These are phyloP conservation scores for Gossypium gossypioides DNA, from an alignment of 441 rosid genomes.

Conservation along the genomic window DNA sequence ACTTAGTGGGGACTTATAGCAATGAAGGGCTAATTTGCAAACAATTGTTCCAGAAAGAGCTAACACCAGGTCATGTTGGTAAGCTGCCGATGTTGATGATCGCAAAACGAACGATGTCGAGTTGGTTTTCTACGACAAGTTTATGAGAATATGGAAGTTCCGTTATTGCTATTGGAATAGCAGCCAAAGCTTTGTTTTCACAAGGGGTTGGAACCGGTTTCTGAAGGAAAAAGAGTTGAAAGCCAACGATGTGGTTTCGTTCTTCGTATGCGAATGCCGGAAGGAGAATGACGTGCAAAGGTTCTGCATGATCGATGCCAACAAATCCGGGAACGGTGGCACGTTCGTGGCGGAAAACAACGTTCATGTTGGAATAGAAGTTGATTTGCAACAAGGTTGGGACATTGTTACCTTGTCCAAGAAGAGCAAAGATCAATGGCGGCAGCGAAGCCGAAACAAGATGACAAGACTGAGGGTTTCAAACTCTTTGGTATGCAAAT, in stretches of 20 bases:
- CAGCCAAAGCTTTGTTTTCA: slow-evolving; percentile 54
- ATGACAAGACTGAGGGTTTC: slow-evolving; percentile 18
- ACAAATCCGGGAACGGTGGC: neutral
- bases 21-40: slow-evolving; percentile 23
- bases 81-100: slow-evolving; percentile 25
- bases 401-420: neutral
- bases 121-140: slow-evolving; percentile 35
- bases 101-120: slow-evolving; percentile 14
- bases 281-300: slow-evolving; percentile 9
- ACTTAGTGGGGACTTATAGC: slow-evolving; percentile 5
- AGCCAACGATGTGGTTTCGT: slow-evolving; percentile 30
- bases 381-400: slow-evolving; percentile 18
- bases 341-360: neutral
- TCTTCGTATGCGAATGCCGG: slow-evolving; percentile 26
- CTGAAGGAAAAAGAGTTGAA: slow-evolving; percentile 39
- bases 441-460: neutral
- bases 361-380: neutral
- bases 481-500: slow-evolving; percentile 41
- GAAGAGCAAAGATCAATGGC: neutral
- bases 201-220: slow-evolving; percentile 55
- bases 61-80: slow-evolving; percentile 83
- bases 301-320: slow-evolving; percentile 35
- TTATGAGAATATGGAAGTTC: slow-evolving; percentile 47
- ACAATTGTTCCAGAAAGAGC: slow-evolving; percentile 54
- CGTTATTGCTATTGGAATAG: slow-evolving; percentile 60